Evolutionary conservation across 306 rosid genomes (phyloP), one percentile per base, ranked within the genome.

Genomic region (Crotalaria pallida): DNA sequence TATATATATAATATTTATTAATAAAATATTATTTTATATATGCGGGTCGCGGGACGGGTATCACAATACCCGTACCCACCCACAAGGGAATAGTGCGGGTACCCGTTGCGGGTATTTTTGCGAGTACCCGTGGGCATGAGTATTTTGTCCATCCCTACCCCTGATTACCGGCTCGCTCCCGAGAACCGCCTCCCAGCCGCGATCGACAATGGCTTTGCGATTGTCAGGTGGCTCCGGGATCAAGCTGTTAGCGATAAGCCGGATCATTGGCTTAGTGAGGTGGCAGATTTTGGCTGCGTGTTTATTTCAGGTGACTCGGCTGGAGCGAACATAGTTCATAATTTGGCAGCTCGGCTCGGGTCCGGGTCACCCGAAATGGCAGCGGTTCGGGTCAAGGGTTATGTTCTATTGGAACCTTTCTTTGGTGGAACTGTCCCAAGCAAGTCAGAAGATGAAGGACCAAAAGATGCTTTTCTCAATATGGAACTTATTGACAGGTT

Each of bases 281-380:
- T 75, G 52, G 96, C 85, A 11, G 96, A 92, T 82, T 88, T 83
- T 50, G 74, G 81, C 31, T 79, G 71, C 3, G 91, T 89, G 40
- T 86, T 89, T 43, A 58, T 92, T 11, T 83, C 87, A 0, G 96
- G 98, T 10, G 98, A 92, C 84, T 92, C 98, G 2, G 96, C 98
- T 0, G 96, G 98, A 1, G 98, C 96, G 2, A 89, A 88, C 36
- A 82, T 83, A 0, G 89, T 91, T 64, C 98, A 89, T 3, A 11
- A 92, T 58, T 67, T 88, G 79, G 92, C 96, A 2, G 86, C 73
- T 71, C 74, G 71, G 52, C 71, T 92, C 0, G 85, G 87, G 12
- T 11, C 64, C 0, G 87, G 87, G 2, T 86, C 96, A 6, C 59
- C 77, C 0, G 79, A 77, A 24, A 51, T 89, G 75, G 82, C 66